These are phyloP conservation scores for Diplodia mutila DNA, from an alignment of 2,329 filamentous ascomycete genomes.

Conservation along the genomic window DNA sequence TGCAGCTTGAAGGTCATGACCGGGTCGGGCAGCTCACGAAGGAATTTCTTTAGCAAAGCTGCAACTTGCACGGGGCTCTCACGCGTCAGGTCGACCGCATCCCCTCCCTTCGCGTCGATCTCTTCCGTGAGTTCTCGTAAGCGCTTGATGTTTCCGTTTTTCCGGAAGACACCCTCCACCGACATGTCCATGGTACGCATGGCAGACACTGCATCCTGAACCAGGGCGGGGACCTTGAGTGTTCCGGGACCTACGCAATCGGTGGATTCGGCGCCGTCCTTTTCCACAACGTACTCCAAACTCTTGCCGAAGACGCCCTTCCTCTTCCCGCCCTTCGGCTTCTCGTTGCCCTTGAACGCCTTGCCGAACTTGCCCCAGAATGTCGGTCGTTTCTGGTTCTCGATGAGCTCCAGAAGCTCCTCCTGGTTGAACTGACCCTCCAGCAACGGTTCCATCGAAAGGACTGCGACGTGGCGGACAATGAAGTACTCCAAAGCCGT, in stretches of 20 bases:
- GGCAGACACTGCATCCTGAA: constrained; percentile 91
- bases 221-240: constrained; percentile 85
- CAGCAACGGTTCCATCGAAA: constrained; percentile 91
- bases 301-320: constrained; percentile 93
- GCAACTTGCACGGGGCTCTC: constrained; percentile 94
- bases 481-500: constrained; percentile 97
- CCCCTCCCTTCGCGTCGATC: constrained; percentile 84
- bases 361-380: constrained; percentile 99
- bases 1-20: constrained; percentile 95
- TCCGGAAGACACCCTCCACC: constrained; percentile 96
- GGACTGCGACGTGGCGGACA: constrained; percentile 88
- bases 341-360: constrained; percentile 69
- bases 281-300: constrained; percentile 85
- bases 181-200: constrained; percentile 99
- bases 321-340: constrained; percentile 77
- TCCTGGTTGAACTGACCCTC: constrained; percentile 92
- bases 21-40: constrained; percentile 91
- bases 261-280: constrained; percentile 95
- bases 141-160: constrained; percentile 98
- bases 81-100: constrained; percentile 81
- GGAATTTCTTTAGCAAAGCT: constrained; percentile 90
- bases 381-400: constrained; percentile 80
- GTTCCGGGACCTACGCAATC: constrained; percentile 93
- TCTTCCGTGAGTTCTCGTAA: constrained; percentile 82
- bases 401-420: constrained; percentile 88